Percentiles rank a stretch among this genome's conserved stretches.
These are phyloP conservation scores for Colletotrichum liriopes DNA, from an alignment of 2,329 filamentous ascomycete genomes.

Conservation along the genomic window DNA sequence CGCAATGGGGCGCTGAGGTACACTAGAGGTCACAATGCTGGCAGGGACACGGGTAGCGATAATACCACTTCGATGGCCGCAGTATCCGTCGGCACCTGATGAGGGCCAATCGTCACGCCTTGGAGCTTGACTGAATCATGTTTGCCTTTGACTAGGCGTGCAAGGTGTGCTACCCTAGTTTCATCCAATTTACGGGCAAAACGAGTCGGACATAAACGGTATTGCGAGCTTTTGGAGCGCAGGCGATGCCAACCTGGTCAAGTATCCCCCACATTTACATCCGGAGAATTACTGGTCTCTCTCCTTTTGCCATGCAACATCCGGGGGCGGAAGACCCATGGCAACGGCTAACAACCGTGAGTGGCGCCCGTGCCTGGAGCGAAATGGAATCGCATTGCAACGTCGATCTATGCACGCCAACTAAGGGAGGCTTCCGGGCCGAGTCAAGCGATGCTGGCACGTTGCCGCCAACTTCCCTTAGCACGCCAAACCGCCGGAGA, in stretches of 20 bases:
- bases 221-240: background rate
- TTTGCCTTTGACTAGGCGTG: slow-evolving; percentile 25
- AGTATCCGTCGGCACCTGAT: background rate
- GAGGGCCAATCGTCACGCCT: background rate
- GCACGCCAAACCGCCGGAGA: background rate
- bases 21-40: background rate
- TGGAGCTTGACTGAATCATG: slow-evolving; percentile 26
- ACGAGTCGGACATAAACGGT: background rate
- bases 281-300: background rate
- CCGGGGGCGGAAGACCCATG: background rate
- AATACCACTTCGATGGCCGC: background rate
- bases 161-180: slow-evolving; percentile 4
- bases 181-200: slow-evolving; percentile 14
- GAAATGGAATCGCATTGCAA: background rate
- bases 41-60: background rate
- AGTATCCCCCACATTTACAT: background rate
- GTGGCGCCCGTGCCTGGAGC: background rate
- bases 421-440: background rate
- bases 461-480: background rate
- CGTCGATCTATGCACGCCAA: slow-evolving; percentile 3
- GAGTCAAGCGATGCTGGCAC: background rate
- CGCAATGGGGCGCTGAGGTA: background rate
- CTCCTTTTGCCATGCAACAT: background rate
- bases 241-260: background rate
- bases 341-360: background rate